A percentile compares a stretch with the other conserved stretches of the same genome.
phyloP scores from a whole-genome alignment of 2,329 filamentous ascomycete genomes.

The Monilinia aucupariae region DNA sequence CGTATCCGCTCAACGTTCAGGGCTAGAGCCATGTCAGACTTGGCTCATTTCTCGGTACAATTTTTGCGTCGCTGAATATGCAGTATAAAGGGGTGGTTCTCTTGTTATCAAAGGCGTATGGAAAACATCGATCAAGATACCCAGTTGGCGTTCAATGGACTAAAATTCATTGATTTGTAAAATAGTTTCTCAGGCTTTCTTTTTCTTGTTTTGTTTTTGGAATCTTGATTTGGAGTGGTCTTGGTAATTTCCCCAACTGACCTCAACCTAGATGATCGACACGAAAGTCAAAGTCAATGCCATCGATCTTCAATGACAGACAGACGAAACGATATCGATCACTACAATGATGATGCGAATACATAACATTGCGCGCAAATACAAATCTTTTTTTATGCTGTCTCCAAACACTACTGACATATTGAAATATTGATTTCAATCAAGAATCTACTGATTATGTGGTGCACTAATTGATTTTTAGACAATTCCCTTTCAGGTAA shows the following conservation, averaged over 20 bases:
- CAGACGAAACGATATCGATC: slow-evolving; percentile 14
- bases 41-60: background rate
- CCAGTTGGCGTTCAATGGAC: slow-evolving; percentile 12
- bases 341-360: slow-evolving; percentile 9
- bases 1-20: background rate
- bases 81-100: slow-evolving; percentile 1
- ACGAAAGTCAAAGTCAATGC: slow-evolving; percentile 16
- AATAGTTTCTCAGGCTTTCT: slow-evolving; percentile 5
- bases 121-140: slow-evolving; percentile 11
- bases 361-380: slow-evolving; percentile 4
- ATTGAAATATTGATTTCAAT: background rate
- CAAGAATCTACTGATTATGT: background rate
- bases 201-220: background rate
- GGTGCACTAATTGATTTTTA: background rate
- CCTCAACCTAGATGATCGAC: slow-evolving; percentile 14
- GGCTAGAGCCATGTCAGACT: background rate
- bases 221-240: background rate
- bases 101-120: slow-evolving; percentile 12
- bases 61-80: slow-evolving; percentile 5
- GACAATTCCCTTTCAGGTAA: background rate
- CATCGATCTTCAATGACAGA: slow-evolving; percentile 13
- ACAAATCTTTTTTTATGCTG: slow-evolving; percentile 3
- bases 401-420: slow-evolving; percentile 1
- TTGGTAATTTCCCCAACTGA: slow-evolving; percentile 12
- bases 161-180: slow-evolving; percentile 11